These are phyloP conservation scores for Combretum micranthum DNA, from an alignment of 345 rosid genomes.

Conservation along the genomic window DNA sequence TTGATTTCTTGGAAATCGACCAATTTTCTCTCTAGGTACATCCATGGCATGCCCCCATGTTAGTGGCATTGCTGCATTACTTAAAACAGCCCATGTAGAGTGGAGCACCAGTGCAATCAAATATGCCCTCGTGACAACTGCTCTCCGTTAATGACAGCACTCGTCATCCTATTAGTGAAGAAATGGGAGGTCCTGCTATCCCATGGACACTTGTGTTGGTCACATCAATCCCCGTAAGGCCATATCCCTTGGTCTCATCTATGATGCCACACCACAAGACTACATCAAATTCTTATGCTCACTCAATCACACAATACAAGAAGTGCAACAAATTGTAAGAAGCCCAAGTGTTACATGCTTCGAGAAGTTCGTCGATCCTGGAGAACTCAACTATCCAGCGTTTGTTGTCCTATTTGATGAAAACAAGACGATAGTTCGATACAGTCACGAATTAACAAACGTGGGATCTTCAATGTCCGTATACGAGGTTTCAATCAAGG, in stretches of 20 bases:
- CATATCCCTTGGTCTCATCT: constrained; percentile 71
- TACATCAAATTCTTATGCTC: constrained; percentile 75
- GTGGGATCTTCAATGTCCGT: constrained; percentile 56
- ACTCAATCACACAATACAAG: constrained; percentile 48
- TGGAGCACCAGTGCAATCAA: constrained; percentile 92
- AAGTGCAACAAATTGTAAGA: constrained; percentile 54
- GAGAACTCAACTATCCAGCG: constrained; percentile 79
- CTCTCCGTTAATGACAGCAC: constrained; percentile 66
- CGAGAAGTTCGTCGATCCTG: constrained; percentile 55
- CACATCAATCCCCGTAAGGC: constrained; percentile 81
- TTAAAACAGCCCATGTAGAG: constrained; percentile 71
- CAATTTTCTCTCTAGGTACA: constrained; percentile 41
- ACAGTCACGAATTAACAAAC: constrained; percentile 70
- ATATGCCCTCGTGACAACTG: constrained; percentile 78
- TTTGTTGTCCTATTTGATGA: constrained; percentile 64
- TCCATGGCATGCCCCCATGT: constrained; percentile 98
- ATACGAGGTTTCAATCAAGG: constrained; percentile 39
- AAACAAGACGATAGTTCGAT: constrained; percentile 51
- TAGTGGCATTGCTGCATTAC: constrained; percentile 75
- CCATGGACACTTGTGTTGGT: constrained; percentile 70
- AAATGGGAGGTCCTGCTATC: constrained; percentile 45
- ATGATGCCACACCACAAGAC: constrained; percentile 61
- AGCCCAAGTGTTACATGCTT: constrained; percentile 49
- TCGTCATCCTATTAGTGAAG: constrained; percentile 38
- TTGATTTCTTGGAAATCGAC: too few species aligned